Conservation (phyloP, 164 flowering plant species). For the Tetrastigma voinierianum region DNA sequence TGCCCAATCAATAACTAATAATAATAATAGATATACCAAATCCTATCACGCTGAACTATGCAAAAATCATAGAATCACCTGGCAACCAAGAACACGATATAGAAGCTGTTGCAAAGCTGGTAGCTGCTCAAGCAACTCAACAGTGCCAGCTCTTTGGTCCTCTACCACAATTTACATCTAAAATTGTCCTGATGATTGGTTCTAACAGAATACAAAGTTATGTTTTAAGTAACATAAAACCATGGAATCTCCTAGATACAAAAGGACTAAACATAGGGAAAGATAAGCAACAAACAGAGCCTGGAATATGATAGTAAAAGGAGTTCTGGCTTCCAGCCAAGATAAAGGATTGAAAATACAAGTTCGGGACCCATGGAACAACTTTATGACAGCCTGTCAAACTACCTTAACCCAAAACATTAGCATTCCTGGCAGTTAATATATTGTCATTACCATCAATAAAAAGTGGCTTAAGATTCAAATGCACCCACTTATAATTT, state of each 20-base stretch:
- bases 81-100: constrained; percentile 80
- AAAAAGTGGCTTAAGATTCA: no score
- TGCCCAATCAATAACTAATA: background rate
- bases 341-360: background rate
- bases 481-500: no score
- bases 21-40: background rate
- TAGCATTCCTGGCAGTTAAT: no score
- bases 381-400: background rate
- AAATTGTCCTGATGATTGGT: background rate
- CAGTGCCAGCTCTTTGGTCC: constrained; percentile 84
- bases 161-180: constrained; percentile 41
- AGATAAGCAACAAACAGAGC: background rate
- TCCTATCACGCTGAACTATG: background rate
- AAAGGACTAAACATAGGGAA: background rate
- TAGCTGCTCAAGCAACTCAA: constrained; percentile 84
- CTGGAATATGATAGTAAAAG: background rate
- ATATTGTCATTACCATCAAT: no score
- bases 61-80: constrained; percentile 39
- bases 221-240: background rate
- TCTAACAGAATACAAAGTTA: background rate
- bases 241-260: background rate
- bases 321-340: background rate
- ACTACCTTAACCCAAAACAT: background rate
- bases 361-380: background rate
- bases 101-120: constrained; percentile 95